These are phyloP conservation scores for Neoscytalidium dimidiatum DNA, from an alignment of 2,329 filamentous ascomycete species.

Conservation along the genomic window DNA sequence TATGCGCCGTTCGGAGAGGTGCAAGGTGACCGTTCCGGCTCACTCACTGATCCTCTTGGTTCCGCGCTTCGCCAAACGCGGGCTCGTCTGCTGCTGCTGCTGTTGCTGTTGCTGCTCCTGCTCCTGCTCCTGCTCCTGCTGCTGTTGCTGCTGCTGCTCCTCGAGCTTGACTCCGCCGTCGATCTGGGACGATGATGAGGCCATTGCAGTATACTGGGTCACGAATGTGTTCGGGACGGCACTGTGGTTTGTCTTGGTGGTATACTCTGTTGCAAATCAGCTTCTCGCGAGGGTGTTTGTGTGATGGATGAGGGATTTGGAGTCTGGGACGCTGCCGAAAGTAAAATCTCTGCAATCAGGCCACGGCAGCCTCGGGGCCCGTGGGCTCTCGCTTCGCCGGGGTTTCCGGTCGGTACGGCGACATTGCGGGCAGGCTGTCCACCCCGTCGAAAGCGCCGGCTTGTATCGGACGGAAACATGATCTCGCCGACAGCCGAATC, in stretches of 20 bases:
- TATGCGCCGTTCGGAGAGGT: neutral
- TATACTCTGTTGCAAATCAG: neutral
- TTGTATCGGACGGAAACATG: neutral
- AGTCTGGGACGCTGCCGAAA: neutral
- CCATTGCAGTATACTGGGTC: neutral
- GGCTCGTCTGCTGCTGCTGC: neutral
- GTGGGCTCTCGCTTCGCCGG: neutral
- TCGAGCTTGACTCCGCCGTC: slow-evolving; percentile 20
- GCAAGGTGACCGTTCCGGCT: neutral
- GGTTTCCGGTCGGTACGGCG: neutral
- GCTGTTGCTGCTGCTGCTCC: neutral
- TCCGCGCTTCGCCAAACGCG: slow-evolving; percentile 15
- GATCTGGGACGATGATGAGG: slow-evolving; percentile 16
- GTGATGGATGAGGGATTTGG: neutral
- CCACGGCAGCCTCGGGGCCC: neutral
- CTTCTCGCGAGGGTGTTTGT: neutral
- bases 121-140: neutral
- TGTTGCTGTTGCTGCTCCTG: neutral
- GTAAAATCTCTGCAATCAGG: neutral
- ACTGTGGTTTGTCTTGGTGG: neutral
- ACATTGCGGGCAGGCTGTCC: neutral
- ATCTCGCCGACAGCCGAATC: neutral
- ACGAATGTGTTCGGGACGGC: neutral
- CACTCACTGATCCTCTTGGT: slow-evolving; percentile 21
- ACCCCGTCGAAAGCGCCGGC: neutral